A percentile compares a stretch with the other conserved stretches of the same genome.
Conservation (phyloP, 192 early-diverging fungal genomes). For the Linnemannia zychae region DNA sequence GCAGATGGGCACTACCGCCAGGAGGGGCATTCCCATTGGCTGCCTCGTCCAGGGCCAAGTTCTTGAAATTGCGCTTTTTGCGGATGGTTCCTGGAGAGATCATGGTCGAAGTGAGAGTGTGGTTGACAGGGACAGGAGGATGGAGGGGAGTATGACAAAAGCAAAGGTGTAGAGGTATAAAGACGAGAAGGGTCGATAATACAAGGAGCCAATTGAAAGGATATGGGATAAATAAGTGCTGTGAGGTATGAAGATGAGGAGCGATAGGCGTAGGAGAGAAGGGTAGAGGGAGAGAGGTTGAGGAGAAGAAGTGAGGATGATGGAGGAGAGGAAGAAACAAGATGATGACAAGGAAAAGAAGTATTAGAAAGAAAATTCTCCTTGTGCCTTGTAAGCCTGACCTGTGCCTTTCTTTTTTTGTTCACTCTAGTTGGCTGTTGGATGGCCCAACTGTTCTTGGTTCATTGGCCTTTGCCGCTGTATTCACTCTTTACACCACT, state of each 20-base stretch:
- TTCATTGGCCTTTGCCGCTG: too few species aligned
- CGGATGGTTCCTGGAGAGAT: slow-evolving; percentile 55
- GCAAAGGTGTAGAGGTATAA: neutral
- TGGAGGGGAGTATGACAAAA: neutral
- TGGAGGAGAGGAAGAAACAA: neutral
- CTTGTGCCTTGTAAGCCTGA: neutral
- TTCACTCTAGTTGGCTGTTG: too few species aligned
- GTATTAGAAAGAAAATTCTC: neutral
- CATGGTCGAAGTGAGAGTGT: neutral
- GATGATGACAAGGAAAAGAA: neutral
- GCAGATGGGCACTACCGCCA: slow-evolving; percentile 45
- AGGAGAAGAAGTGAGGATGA: neutral
- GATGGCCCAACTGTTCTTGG: too few species aligned
- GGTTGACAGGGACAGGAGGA: neutral
- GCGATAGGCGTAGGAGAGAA: neutral
- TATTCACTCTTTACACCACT: too few species aligned
- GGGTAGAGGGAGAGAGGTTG: neutral
- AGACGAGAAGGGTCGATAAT: neutral
- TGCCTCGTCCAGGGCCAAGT: slow-evolving; percentile 63
- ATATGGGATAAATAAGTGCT: too few species aligned
- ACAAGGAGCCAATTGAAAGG: too few species aligned
- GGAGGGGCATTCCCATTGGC: slow-evolving; percentile 54
- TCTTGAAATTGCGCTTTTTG: slow-evolving; percentile 69
- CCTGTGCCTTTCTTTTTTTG: too few species aligned
- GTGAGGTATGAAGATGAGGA: too few species aligned